A percentile compares a stretch with the other conserved stretches of the same genome.
Conservation (phyloP, 2,329 filamentous ascomycete genomes). For the Aspergillus sp. region DNA sequence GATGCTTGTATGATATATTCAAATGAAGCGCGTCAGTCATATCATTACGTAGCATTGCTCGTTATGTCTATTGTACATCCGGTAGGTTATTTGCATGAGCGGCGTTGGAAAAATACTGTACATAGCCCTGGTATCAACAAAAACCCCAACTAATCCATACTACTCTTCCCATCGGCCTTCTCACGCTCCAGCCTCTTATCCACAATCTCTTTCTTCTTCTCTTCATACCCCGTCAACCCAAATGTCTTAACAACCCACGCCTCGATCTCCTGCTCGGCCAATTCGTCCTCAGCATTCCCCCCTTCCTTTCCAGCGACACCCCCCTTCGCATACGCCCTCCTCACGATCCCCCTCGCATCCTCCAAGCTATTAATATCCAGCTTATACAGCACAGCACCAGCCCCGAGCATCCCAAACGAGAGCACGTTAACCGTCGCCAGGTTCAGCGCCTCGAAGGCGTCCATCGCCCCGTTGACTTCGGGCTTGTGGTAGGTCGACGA, state of each 20-base stretch:
- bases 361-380: conserved; percentile 65
- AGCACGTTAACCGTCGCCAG: conserved; percentile 80
- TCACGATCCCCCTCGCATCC: conserved; percentile 56
- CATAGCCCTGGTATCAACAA: not conserved
- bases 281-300: conserved; percentile 30
- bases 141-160: not conserved
- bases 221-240: conserved; percentile 32
- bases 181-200: conserved; percentile 2
- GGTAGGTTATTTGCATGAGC: not conserved
- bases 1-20: not conserved
- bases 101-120: not conserved
- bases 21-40: not conserved
- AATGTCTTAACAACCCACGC: conserved; percentile 45
- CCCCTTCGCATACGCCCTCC: conserved; percentile 24
- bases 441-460: conserved; percentile 75
- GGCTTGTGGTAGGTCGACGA: conserved; percentile 39
- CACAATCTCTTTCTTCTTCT: conserved; percentile 7
- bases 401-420: conserved; percentile 64
- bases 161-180: not conserved
- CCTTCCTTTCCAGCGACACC: conserved; percentile 45
- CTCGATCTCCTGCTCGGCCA: conserved; percentile 47
- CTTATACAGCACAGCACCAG: conserved; percentile 66
- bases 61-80: conserved; percentile 1
- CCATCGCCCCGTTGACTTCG: conserved; percentile 54
- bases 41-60: not conserved